Conservation (phyloP, 1,284 basidiomycete species). For the Peniophora sp. region DNA sequence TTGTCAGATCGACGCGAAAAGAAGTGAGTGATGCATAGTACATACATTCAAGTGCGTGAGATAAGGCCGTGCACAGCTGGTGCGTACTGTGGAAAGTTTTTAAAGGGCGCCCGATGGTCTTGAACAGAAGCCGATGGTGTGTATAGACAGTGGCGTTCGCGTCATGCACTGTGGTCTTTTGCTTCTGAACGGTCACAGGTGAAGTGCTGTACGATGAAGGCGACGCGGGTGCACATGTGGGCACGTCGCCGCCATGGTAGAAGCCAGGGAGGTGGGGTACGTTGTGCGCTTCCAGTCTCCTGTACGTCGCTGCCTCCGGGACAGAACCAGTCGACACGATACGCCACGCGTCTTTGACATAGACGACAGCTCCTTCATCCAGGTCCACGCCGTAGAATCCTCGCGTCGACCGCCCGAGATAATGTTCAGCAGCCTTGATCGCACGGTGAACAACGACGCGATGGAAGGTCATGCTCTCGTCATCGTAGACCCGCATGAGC, state of each 20-base stretch:
- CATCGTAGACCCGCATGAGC: not conserved
- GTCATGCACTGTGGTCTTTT: not conserved
- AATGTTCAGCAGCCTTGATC: not conserved
- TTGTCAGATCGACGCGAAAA: not conserved
- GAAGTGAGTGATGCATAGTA: not conserved
- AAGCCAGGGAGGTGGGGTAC: conserved; percentile 4
- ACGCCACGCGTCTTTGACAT: conserved; percentile 10
- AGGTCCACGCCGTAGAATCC: conserved; percentile 1
- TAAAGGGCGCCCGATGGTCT: not conserved
- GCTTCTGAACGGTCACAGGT: not conserved
- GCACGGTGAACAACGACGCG: not conserved
- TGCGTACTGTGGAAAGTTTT: not conserved
- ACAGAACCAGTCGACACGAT: not conserved
- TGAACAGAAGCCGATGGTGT: not conserved
- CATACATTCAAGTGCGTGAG: not conserved
- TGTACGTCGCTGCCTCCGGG: conserved; percentile 2
- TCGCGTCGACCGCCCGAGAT: not conserved
- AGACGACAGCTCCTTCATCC: not conserved
- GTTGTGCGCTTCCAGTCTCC: not conserved
- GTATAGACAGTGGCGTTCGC: not conserved
- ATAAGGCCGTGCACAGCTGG: not conserved
- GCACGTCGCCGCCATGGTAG: conserved; percentile 6
- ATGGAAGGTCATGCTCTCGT: not conserved
- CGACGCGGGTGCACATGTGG: not conserved
- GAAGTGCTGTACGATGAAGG: not conserved